Base-by-base conservation (phyloP, 805 yeast genomes). In the Pichia scutulata region DNA sequence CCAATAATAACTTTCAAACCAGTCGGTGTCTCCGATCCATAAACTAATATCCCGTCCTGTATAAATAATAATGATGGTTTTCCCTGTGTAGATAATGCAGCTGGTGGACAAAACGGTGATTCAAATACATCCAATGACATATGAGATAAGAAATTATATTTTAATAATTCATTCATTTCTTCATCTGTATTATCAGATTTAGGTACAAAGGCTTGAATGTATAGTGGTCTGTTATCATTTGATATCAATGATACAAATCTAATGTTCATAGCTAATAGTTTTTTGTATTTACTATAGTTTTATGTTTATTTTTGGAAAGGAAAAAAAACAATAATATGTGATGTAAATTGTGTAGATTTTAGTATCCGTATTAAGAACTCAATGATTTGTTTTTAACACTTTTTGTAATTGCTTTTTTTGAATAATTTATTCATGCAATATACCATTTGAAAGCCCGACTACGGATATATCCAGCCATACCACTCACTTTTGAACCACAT, bases 101-200 rank as follows among this genome's bases (percentile, higher is more conserved):
- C 48, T 12, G 72, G 54, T 0, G 81, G 79, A 28, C 66, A 65
- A 48, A 69, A 68, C 5, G 76, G 72, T 2, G 85, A 77, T 33
- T 81, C 72, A 59, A 84, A 82, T 21, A 82, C 75, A 62, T 84
- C 90, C 23, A 84, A 67, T 6, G 89, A 81, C 84, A 84, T 83
- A 60, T 84, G 88, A n/a, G 87, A 77, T 28, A 84, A 68, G 57
- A 84, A 84, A 59, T 84, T 82, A 67, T 80, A 82, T 57, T 82
- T 80, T 28, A 83, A 66, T 49, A 77, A 66, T 52, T 70, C 71
- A 55, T 79, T 74, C 23, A 51, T 45, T 41, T 48, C 57, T 16
- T 54, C 57, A 4, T 47, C 44, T 19, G 56, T 49, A n/a, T 42
- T 22, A 22, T 48, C 53, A 16, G 19, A 39, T 14, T 41, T 54